phyloP scores from a whole-genome alignment of 495 filamentous ascomycete species.

The Trichocladium antarcticum region DNA sequence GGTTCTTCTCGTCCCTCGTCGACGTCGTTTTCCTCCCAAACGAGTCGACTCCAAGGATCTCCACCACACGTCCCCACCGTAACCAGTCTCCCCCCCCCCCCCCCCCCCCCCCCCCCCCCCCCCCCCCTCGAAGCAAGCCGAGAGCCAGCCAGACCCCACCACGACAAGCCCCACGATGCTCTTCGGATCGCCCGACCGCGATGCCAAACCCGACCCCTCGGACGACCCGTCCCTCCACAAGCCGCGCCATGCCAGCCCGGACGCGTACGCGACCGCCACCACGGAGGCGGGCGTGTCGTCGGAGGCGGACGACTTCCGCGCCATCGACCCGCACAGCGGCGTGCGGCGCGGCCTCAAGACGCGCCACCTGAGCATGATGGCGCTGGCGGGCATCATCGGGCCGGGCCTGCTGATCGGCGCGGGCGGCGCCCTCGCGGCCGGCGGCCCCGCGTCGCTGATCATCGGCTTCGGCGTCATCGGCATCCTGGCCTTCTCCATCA shows the following conservation, averaged over 20 bases:
- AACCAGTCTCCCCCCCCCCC: background rate
- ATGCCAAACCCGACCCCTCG: background rate
- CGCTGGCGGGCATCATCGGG: conserved; percentile 47
- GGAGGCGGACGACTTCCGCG: conserved; percentile 29
- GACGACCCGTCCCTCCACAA: background rate
- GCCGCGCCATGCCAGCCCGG: too few species aligned
- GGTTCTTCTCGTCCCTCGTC: conserved; percentile 2
- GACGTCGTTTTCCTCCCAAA: background rate
- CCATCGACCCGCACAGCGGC: conserved; percentile 38
- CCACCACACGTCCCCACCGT: background rate
- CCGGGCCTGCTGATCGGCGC: conserved; percentile 47
- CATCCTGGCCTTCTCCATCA: conserved; percentile 53
- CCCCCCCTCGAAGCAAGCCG: background rate
- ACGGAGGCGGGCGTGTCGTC: conserved; percentile 6
- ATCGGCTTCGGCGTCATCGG: conserved; percentile 57
- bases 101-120: too few species aligned
- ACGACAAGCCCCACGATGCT: background rate
- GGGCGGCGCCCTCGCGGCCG: conserved; percentile 48
- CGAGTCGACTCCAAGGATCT: background rate
- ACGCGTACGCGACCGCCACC: background rate
- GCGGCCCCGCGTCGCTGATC: conserved; percentile 51
- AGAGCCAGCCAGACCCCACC: too few species aligned
- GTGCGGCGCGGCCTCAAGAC: conserved; percentile 51
- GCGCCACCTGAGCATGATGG: conserved; percentile 64
- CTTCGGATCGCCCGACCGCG: background rate